These are phyloP conservation scores for Piromyces finnis DNA, from an alignment of 192 early-diverging fungal genomes.

Conservation along the genomic window DNA sequence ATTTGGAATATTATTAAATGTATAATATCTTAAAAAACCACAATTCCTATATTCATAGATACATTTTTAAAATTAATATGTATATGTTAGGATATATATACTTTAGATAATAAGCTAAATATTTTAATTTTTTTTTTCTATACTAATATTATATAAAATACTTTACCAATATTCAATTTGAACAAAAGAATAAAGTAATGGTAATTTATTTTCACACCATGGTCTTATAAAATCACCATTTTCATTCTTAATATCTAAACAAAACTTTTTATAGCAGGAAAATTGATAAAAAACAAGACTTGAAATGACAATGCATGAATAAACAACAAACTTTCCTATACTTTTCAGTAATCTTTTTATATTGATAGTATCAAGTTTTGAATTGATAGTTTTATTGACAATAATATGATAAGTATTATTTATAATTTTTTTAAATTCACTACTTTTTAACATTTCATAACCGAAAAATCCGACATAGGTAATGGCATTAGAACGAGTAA, in stretches of 20 bases:
- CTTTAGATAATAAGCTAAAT: too few relatives aligned
- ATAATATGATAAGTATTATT: constrained; percentile 7
- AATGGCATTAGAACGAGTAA: constrained; percentile 63
- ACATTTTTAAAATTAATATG: too few relatives aligned
- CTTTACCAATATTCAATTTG: constrained; percentile 78
- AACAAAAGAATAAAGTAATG: constrained; percentile 64
- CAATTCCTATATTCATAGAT: constrained; percentile 37
- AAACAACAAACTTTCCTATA: background rate
- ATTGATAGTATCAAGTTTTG: constrained; percentile 2
- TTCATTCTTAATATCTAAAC: constrained; percentile 10
- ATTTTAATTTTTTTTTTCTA: too few relatives aligned
- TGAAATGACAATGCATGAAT: constrained; percentile 12
- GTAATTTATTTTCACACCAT: constrained; percentile 45
- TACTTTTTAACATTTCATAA: constrained; percentile 39
- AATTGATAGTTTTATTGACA: constrained; percentile 6
- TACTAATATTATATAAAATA: too few relatives aligned
- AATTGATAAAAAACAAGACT: constrained; percentile 46
- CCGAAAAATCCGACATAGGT: constrained; percentile 66
- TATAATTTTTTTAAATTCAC: constrained; percentile 6
- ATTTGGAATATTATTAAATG: constrained; percentile 69
- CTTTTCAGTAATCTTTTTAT: constrained; percentile 1
- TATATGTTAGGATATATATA: too few relatives aligned
- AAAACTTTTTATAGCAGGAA: constrained; percentile 42
- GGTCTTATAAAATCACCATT: constrained; percentile 11
- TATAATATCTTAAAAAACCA: constrained; percentile 72